Evolutionary conservation across 805 yeast species (phyloP), one percentile per base, ranked within the genome.

Genomic region (Lipomyces chichibuensis): DNA sequence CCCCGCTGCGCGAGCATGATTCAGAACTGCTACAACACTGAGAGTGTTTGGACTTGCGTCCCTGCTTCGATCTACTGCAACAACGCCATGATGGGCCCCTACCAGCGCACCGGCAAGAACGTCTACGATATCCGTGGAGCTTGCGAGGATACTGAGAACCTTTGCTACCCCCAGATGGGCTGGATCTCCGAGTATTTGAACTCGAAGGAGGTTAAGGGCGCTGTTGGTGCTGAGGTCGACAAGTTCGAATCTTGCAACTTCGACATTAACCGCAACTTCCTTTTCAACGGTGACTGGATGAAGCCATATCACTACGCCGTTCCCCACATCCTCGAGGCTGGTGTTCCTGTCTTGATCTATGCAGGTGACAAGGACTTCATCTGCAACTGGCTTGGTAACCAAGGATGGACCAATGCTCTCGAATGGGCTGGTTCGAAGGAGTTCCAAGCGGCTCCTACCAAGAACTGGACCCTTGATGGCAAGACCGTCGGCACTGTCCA

Each of bases 281-380:
- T 89, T 71, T 85, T 91, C 73, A 87, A 91, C 25, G 97, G 97
- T 70, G 99, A 94, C 80, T 90, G 94, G 89, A 87, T 90, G 88
- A 88, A 88, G 78, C 97, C 97, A 32, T 95, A 91, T 76, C 85
- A 84, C 74, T 74, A 74, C 37, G 87, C 85, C 61, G 91, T 94
- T 52, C 82, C 88, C 29, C 87, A 86, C 57, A 80, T 92, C 69
- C 84, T 94, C 73, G 92, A 92, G 69, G 77, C 83, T 29, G 89
- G 84, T 11, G 74, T 93, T 60, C 97, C 97, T 2, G 93, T 92
- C 32, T 84, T 94, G 77, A 84, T 94, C 69, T 94, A 93, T 74
- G 97, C 97, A 17, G 98, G 98, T 76, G 97, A 93, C 81, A 91
- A 92, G 80, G 98, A 93, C 79, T 93, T 88, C 79, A 93, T 93